Evolutionary conservation across 306 rosid genomes (phyloP).

Genomic region (Cucurbita moschata): DNA sequence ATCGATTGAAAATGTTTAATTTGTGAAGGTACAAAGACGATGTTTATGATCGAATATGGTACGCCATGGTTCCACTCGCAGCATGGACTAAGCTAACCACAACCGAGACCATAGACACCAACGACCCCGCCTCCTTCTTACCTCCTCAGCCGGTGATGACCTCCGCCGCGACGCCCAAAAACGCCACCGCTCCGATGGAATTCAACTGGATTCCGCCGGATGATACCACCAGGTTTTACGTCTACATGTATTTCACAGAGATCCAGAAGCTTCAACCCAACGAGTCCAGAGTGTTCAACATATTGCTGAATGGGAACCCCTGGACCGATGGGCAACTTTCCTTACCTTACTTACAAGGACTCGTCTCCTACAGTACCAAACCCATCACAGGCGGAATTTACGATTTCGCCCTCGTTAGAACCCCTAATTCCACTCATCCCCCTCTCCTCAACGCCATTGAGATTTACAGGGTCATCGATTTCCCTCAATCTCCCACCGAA

Average conservation of each 20-base stretch:
- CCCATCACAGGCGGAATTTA: neutral
- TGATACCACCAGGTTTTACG: neutral
- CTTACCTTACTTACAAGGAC: neutral
- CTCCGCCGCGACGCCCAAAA: conserved; percentile 13
- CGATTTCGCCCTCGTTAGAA: neutral
- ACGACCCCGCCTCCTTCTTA: neutral
- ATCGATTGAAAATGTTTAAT: neutral
- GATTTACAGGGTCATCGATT: conserved; percentile 10
- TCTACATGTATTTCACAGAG: conserved; percentile 5
- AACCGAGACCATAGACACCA: neutral
- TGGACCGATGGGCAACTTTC: neutral
- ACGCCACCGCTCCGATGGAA: conserved; percentile 3
- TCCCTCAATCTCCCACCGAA: conserved; percentile 16
- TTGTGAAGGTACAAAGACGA: conserved; percentile 21
- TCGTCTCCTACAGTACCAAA: neutral
- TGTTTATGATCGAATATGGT: conserved; percentile 31
- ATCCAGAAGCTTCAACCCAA: neutral
- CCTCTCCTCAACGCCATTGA: conserved; percentile 43
- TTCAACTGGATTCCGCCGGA: neutral
- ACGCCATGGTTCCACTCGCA: neutral
- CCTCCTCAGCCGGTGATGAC: conserved; percentile 23
- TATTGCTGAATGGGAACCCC: neutral
- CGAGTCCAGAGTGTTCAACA: neutral
- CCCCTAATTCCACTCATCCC: conserved; percentile 20
- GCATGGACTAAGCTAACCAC: conserved; percentile 7